Base-by-base conservation (phyloP, 257 asterid species). In the Petunia secreta region DNA sequence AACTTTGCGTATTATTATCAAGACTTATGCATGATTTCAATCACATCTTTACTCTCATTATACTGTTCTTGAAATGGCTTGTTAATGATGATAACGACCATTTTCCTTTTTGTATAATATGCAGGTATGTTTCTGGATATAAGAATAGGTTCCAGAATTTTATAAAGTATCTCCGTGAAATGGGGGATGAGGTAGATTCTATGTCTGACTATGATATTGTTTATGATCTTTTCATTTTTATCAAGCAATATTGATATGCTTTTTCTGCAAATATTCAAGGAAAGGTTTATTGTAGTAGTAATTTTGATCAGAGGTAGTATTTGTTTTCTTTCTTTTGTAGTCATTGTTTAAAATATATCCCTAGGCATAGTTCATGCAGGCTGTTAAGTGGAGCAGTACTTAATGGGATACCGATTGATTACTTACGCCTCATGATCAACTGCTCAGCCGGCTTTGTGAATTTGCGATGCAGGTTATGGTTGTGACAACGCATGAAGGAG, bases 401-500 rank as follows among this genome's bases (percentile, higher is more conserved):
- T 66, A 25, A 66, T 40, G 74, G 74, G 11, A 40, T 66, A 66
- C 14, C 34, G 8, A 8, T 41, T n/a, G 58, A 50, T 16, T n/a
- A 69, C 10, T 16, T 36, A 69, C 76, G 16, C 76, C 57, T 69
- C 5, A 44, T 46, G 76, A 44, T 68, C 60, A 48, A 71, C 77
- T 71, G 77, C 25, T 71, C 43, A 71, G 34, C 60, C 25, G 77
- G 11, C 59, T 67, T 58, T 73, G n/a, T 86, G 67, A 75, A 63
- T 76, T 65, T 63, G 60, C 62, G 81, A 69, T 83, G 84, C 84
- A 96, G 99, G 99, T 96, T 76, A 87, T 96, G 99, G 99, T 94
- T 62, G 97, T 96, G 83, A 96, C 99, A 41, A 96, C 99, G 3
- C 99, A 94, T 74, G 98, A 96, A 90, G 99, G 99, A 81, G 95